Evolutionary conservation across 2,329 filamentous ascomycete species (phyloP).

Genomic region (Fusarium cicatricum): DNA sequence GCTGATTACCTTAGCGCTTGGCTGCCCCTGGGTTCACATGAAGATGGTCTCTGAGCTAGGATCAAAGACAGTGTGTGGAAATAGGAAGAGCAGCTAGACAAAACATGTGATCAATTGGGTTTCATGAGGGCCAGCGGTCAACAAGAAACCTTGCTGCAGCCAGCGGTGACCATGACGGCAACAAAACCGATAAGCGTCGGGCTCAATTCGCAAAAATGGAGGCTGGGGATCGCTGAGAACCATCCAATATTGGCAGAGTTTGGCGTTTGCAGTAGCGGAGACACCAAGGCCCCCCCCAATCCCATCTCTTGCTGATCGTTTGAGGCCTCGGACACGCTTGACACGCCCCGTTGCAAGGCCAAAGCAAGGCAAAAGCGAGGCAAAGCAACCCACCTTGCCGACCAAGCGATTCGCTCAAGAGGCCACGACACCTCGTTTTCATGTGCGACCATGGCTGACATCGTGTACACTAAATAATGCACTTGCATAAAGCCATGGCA

Average conservation of each 20-base stretch:
- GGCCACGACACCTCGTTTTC: slow-evolving; percentile 23
- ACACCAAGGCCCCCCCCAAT: slow-evolving; percentile 25
- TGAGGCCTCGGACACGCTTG: slow-evolving; percentile 15
- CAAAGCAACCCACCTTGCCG: slow-evolving; percentile 21
- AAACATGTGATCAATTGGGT: slow-evolving; percentile 25
- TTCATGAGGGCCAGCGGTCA: slow-evolving; percentile 7
- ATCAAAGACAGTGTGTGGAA: too few species aligned
- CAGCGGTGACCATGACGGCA: slow-evolving; percentile 18
- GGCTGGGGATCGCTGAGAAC: slow-evolving; percentile 15
- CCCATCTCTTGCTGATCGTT: background rate
- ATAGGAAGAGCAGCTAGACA: slow-evolving; percentile 5
- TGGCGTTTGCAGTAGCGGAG: slow-evolving; percentile 23
- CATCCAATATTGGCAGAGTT: slow-evolving; percentile 23
- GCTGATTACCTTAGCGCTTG: too few species aligned
- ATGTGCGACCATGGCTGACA: slow-evolving; percentile 29
- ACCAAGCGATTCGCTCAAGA: too few species aligned
- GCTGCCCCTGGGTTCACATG: too few species aligned
- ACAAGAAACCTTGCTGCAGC: slow-evolving; percentile 23
- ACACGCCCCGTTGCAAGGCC: slow-evolving; percentile 27
- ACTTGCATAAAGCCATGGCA: slow-evolving; percentile 34
- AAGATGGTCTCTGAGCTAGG: too few species aligned
- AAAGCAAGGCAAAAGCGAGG: slow-evolving; percentile 9
- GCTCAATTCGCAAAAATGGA: slow-evolving; percentile 20
- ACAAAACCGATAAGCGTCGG: slow-evolving; percentile 4
- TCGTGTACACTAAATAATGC: slow-evolving; percentile 38